Evolutionary conservation across 2,329 filamentous ascomycete genomes (phyloP).

Genomic region (Fusarium camptoceras): DNA sequence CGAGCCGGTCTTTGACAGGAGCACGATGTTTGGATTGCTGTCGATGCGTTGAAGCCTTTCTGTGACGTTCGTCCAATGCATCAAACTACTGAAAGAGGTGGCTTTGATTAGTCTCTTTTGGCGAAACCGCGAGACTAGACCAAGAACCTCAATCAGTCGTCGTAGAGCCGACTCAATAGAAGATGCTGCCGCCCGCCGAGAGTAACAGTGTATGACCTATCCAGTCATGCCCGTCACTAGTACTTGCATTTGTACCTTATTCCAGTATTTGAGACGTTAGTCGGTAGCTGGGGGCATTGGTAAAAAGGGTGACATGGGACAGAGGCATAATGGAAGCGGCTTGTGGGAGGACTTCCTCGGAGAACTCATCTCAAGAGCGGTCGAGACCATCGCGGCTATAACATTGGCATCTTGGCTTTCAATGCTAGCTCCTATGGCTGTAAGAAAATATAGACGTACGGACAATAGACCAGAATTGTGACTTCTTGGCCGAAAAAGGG

Average conservation of each 20-base stretch:
- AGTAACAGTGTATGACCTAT: not conserved
- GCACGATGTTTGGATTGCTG: not conserved
- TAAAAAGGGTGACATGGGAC: not conserved
- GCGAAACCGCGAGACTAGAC: not conserved
- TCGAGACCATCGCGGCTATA: conserved; percentile 14
- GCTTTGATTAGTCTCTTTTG: not conserved
- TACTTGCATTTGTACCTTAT: not conserved
- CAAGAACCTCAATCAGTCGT: not conserved
- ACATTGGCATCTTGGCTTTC: not conserved
- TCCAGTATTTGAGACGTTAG: not conserved
- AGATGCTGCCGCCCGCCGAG: not conserved
- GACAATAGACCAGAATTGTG: conserved; percentile 7
- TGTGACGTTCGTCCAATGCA: not conserved
- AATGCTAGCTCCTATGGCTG: not conserved
- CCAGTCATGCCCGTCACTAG: not conserved
- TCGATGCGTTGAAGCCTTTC: not conserved
- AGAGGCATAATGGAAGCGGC: not conserved
- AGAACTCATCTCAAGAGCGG: not conserved
- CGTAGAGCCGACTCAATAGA: not conserved
- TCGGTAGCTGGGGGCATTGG: not conserved
- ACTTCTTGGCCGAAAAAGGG: conserved; percentile 20
- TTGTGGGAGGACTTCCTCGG: not conserved
- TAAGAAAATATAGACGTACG: not conserved
- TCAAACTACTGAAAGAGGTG: not conserved
- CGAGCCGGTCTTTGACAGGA: not conserved